Conservation (phyloP, 2,329 filamentous ascomycete genomes). For the Mycogone perniciosa region DNA sequence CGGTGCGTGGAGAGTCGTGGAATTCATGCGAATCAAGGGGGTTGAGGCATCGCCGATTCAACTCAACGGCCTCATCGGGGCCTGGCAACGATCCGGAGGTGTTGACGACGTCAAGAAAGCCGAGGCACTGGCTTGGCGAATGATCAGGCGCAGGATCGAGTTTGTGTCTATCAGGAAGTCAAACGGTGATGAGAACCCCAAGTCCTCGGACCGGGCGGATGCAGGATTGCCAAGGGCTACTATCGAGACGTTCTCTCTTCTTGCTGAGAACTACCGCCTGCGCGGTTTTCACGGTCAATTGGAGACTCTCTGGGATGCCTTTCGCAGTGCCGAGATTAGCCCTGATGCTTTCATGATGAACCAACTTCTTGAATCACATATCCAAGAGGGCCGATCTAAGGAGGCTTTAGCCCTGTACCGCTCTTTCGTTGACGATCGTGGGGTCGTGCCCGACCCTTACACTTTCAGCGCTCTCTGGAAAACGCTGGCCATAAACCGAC, state of each 20-base stretch:
- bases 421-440: slow-evolving; percentile 42
- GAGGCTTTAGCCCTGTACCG: slow-evolving; percentile 52
- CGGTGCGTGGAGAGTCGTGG: slow-evolving; percentile 65
- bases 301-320: slow-evolving; percentile 54
- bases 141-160: slow-evolving; percentile 64
- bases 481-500: slow-evolving; percentile 45
- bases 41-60: slow-evolving; percentile 66
- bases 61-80: slow-evolving; percentile 74
- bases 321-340: slow-evolving; percentile 56
- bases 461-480: slow-evolving; percentile 66
- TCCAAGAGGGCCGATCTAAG: slow-evolving; percentile 50
- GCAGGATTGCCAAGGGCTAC: slow-evolving; percentile 50
- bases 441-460: slow-evolving; percentile 56
- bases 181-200: neutral
- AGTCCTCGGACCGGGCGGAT: neutral
- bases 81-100: slow-evolving; percentile 62
- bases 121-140: slow-evolving; percentile 65
- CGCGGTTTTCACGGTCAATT: slow-evolving; percentile 53
- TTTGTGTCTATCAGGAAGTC: slow-evolving; percentile 47
- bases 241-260: slow-evolving; percentile 70
- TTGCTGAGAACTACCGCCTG: slow-evolving; percentile 65
- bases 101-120: slow-evolving; percentile 51
- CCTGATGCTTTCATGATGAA: slow-evolving; percentile 74
- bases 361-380: slow-evolving; percentile 62
- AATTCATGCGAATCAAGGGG: slow-evolving; percentile 65